phyloP scores from a whole-genome alignment of 1,139 yeast genomes.

The Wickerhamomyces sp. region DNA sequence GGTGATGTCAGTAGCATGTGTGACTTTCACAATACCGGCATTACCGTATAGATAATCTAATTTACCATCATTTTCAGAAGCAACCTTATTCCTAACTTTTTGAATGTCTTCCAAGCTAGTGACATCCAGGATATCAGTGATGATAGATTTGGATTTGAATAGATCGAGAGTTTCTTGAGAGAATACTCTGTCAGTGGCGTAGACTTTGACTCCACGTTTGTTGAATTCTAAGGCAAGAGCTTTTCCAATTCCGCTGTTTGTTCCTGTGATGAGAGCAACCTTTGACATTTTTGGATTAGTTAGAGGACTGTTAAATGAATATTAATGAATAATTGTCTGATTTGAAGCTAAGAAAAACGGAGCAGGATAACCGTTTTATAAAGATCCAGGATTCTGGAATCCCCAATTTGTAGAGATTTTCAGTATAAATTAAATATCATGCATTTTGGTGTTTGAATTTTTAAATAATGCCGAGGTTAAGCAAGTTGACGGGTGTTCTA shows the following conservation, averaged over 20 bases:
- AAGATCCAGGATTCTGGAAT: too few relatives aligned
- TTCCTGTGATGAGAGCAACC: constrained; percentile 57
- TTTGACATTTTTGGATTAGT: too few relatives aligned
- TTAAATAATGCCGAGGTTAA: too few relatives aligned
- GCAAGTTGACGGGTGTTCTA: too few relatives aligned
- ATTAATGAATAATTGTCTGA: background rate
- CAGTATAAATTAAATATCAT: too few relatives aligned
- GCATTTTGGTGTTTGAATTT: too few relatives aligned
- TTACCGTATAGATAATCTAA: constrained; percentile 54
- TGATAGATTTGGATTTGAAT: constrained; percentile 30
- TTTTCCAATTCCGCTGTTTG: constrained; percentile 65
- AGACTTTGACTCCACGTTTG: constrained; percentile 50
- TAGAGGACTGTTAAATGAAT: background rate
- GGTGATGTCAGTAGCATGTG: constrained; percentile 52
- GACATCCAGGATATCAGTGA: constrained; percentile 39
- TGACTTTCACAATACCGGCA: constrained; percentile 51
- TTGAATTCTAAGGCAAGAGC: constrained; percentile 56
- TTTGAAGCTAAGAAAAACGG: too few relatives aligned
- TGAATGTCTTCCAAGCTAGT: constrained; percentile 44
- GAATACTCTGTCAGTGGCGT: constrained; percentile 52
- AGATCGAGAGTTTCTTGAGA: constrained; percentile 49
- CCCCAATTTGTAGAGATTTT: too few relatives aligned
- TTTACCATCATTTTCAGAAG: constrained; percentile 29
- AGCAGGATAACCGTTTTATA: too few relatives aligned
- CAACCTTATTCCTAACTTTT: constrained; percentile 35